phyloP scores from a whole-genome alignment of 805 yeast genomes.

The Pichia thaimueangensis region DNA sequence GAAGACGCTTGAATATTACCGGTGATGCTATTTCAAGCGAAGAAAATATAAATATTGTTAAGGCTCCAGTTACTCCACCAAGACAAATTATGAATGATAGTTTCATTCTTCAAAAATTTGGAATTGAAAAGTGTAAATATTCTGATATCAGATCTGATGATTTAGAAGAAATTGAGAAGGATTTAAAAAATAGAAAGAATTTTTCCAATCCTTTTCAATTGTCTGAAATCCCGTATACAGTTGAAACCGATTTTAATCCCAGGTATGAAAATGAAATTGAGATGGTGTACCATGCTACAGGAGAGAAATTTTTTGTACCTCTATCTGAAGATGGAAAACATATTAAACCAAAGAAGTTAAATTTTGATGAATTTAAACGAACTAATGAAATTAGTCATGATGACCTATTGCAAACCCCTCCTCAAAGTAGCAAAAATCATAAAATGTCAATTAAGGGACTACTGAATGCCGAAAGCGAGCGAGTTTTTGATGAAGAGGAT shows the following conservation, averaged over 20 bases:
- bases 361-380: slow-evolving; percentile 18
- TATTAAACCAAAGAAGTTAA: slow-evolving; percentile 35
- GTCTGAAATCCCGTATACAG: not conserved
- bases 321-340: slow-evolving; percentile 29
- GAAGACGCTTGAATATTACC: not conserved
- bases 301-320: slow-evolving; percentile 29
- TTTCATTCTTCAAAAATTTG: slow-evolving; percentile 24
- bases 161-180: slow-evolving; percentile 6
- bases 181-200: slow-evolving; percentile 12
- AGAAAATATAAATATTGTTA: not conserved
- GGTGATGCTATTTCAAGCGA: not conserved
- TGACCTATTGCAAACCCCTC: slow-evolving; percentile 1
- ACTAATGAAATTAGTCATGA: not conserved
- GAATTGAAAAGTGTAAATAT: slow-evolving; percentile 16
- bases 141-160: slow-evolving; percentile 15
- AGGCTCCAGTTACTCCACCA: slow-evolving; percentile 32
- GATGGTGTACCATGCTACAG: slow-evolving; percentile 36
- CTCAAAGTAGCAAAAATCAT: not conserved
- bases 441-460: slow-evolving; percentile 8
- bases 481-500: slow-evolving; percentile 1
- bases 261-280: slow-evolving; percentile 35
- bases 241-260: slow-evolving; percentile 9
- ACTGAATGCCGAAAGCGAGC: not conserved
- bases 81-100: slow-evolving; percentile 31
- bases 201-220: slow-evolving; percentile 27